Evolutionary conservation across 352 stramenopile genomes (phyloP).

Genomic region (Globisporangium paroecandrum): DNA sequence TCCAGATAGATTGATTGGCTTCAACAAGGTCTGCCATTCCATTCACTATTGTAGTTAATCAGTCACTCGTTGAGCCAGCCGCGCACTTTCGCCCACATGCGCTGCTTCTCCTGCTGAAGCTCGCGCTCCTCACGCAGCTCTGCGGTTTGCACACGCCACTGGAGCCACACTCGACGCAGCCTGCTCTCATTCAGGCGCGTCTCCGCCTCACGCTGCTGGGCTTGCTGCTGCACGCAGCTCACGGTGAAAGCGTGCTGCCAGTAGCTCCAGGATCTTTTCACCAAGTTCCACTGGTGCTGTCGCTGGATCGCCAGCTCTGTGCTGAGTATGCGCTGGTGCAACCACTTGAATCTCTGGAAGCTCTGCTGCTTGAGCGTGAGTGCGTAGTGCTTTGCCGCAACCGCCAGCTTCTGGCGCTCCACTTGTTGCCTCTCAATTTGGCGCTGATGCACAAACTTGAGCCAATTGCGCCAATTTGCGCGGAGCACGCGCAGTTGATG

Average conservation of each 20-base stretch:
- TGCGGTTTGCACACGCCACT: constrained; percentile 27
- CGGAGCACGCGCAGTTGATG: constrained; percentile 40
- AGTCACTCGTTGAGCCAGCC: constrained; percentile 52
- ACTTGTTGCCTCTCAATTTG: constrained; percentile 19
- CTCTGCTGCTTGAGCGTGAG: constrained; percentile 18
- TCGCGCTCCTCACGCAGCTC: constrained; percentile 29
- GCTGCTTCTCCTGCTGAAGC: constrained; percentile 44
- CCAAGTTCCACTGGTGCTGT: constrained; percentile 34
- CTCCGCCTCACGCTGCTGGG: constrained; percentile 11
- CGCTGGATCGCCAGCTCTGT: constrained; percentile 25
- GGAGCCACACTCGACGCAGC: constrained; percentile 23
- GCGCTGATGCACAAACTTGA: constrained; percentile 25
- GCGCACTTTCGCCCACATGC: constrained; percentile 59
- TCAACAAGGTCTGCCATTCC: not conserved
- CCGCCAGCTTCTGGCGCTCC: constrained; percentile 25
- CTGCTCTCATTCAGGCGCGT: constrained; percentile 13
- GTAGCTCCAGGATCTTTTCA: constrained; percentile 21
- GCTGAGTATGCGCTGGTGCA: constrained; percentile 20
- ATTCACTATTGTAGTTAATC: not conserved
- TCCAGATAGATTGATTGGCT: not conserved
- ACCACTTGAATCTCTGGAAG: constrained; percentile 16
- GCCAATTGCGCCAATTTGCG: constrained; percentile 39
- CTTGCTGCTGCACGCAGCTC: constrained; percentile 16
- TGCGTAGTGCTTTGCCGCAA: constrained; percentile 22
- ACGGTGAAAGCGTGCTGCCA: constrained; percentile 25